Percentiles rank a stretch among this genome's conserved stretches.
Evolutionary conservation across 2,329 filamentous ascomycete genomes (phyloP).

Genomic region (Scedosporium dehoogii): DNA sequence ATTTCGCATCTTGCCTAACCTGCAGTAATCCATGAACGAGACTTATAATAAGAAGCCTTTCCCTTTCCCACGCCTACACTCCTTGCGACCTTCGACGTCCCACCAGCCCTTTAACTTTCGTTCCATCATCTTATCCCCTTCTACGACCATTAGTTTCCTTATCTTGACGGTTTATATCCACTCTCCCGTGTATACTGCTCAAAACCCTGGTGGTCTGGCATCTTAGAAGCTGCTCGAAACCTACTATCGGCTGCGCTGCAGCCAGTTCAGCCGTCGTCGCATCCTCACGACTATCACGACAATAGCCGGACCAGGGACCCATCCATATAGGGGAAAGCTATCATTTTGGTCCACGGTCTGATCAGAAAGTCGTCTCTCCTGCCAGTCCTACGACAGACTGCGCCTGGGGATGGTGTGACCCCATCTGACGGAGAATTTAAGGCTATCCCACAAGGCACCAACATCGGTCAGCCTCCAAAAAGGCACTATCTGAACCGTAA

Average conservation of each 20-base stretch:
- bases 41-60: neutral
- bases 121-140: neutral
- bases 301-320: neutral
- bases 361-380: neutral
- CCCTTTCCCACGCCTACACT: neutral
- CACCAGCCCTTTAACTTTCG: neutral
- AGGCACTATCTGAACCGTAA: conserved; percentile 1
- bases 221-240: neutral
- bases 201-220: neutral
- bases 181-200: neutral
- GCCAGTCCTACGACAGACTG: neutral
- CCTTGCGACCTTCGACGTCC: neutral
- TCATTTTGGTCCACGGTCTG: neutral
- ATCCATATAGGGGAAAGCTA: neutral
- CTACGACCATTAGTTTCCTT: neutral
- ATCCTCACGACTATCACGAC: neutral
- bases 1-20: neutral
- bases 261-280: neutral
- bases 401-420: neutral
- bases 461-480: neutral
- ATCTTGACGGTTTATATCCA: neutral
- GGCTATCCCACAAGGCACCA: neutral
- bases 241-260: neutral
- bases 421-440: neutral
- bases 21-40: neutral